Percentiles rank a stretch among this genome's conserved stretches.
phyloP scores from a whole-genome alignment of 345 rosid genomes.

The Arabidopsis arenosa region DNA sequence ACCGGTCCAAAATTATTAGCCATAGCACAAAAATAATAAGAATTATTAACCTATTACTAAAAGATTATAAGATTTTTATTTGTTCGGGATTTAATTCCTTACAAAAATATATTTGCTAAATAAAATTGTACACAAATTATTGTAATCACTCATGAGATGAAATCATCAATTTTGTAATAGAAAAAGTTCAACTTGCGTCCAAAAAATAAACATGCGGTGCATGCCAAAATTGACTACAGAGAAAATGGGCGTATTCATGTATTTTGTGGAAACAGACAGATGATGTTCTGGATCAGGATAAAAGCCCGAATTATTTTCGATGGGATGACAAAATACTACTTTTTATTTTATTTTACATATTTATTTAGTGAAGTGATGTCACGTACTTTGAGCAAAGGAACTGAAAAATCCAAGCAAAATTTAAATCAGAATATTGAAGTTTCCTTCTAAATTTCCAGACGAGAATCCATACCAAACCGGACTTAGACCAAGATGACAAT shows the following conservation, averaged over 20 bases:
- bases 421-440: too few species aligned
- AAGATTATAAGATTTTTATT: neutral
- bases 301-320: constrained; percentile 2
- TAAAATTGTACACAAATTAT: neutral
- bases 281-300: constrained; percentile 8
- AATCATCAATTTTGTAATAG: neutral
- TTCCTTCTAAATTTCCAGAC: too few species aligned
- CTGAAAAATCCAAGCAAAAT: too few species aligned
- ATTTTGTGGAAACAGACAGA: neutral
- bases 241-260: constrained; percentile 12
- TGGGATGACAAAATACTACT: constrained; percentile 32
- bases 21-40: neutral
- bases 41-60: neutral
- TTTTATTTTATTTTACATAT: constrained; percentile 8
- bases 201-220: neutral
- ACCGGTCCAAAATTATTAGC: neutral
- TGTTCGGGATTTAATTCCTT: neutral
- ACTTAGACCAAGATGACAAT: neutral
- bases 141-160: neutral
- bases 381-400: too few species aligned
- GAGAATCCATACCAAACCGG: neutral
- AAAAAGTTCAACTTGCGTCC: constrained; percentile 5
- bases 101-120: neutral
- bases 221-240: constrained; percentile 17
- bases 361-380: too few species aligned